phyloP scores from a whole-genome alignment of 2,329 filamentous ascomycete genomes.

The Diaporthe sp. region DNA sequence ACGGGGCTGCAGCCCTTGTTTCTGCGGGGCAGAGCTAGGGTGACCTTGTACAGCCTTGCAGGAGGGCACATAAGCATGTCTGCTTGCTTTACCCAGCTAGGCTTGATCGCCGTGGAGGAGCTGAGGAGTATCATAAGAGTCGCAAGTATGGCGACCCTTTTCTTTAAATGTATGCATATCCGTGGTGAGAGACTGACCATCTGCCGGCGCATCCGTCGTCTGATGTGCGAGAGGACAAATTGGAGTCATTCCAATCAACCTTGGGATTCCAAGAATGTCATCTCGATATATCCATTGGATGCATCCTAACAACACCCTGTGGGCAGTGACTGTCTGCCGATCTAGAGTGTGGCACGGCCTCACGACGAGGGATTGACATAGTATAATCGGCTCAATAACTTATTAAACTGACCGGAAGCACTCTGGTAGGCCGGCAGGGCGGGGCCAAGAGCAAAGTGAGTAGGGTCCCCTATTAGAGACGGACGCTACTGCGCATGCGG shows the following conservation, averaged over 20 bases:
- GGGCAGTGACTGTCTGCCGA: background rate
- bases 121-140: slow-evolving; percentile 4
- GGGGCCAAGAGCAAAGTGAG: background rate
- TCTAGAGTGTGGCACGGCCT: background rate
- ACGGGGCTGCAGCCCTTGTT: slow-evolving; percentile 21
- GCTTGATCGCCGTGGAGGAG: slow-evolving; percentile 12
- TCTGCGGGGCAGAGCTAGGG: slow-evolving; percentile 13
- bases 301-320: background rate
- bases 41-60: slow-evolving; percentile 17
- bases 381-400: background rate
- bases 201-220: slow-evolving; percentile 23
- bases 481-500: slow-evolving; percentile 17
- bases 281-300: background rate
- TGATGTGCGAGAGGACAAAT: background rate
- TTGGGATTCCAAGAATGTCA: background rate
- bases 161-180: background rate
- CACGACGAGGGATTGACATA: background rate
- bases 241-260: background rate
- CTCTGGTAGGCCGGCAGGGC: slow-evolving; percentile 1
- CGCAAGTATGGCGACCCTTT: slow-evolving; percentile 13
- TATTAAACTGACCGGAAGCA: background rate
- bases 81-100: background rate
- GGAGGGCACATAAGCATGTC: slow-evolving; percentile 16
- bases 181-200: background rate
- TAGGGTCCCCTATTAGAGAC: background rate